Conservation (phyloP, 768 basidiomycete genomes). For the Mrakia gelida region DNA sequence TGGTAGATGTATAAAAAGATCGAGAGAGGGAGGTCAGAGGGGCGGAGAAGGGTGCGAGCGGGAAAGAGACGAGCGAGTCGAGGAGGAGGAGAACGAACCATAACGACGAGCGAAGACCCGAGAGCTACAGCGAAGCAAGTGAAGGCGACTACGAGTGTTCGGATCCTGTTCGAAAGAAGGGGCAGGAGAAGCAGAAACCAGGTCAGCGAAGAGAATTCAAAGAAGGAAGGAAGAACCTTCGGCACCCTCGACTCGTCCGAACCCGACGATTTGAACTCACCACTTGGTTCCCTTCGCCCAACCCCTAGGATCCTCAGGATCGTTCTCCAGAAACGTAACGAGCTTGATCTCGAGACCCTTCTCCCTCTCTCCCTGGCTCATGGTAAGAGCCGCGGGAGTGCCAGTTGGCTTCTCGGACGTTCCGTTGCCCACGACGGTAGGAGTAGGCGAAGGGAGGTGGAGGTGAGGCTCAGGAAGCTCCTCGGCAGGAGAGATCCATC, state of each 20-base stretch:
- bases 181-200: background rate
- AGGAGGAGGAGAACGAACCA: background rate
- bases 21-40: background rate
- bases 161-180: slow-evolving; percentile 7
- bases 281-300: background rate
- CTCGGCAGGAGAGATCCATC: slow-evolving; percentile 2
- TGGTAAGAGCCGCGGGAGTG: too few relatives aligned
- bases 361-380: slow-evolving; percentile 10
- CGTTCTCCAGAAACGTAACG: slow-evolving; percentile 10
- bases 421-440: background rate
- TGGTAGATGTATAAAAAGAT: background rate
- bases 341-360: slow-evolving; percentile 28
- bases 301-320: slow-evolving; percentile 11
- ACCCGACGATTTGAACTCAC: background rate
- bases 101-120: slow-evolving; percentile 37
- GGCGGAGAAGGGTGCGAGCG: background rate
- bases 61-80: background rate
- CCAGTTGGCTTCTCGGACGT: background rate
- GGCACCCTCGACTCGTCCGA: too few relatives aligned
- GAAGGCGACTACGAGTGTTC: slow-evolving; percentile 26
- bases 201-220: background rate
- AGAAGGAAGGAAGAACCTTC: background rate
- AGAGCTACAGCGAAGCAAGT: slow-evolving; percentile 39
- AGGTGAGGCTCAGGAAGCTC: background rate
- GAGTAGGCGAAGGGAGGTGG: background rate